Percentiles rank a stretch among this genome's conserved stretches.
These are phyloP conservation scores for Soucietia sequanensis DNA, from an alignment of 805 yeast genomes.

Conservation along the genomic window DNA sequence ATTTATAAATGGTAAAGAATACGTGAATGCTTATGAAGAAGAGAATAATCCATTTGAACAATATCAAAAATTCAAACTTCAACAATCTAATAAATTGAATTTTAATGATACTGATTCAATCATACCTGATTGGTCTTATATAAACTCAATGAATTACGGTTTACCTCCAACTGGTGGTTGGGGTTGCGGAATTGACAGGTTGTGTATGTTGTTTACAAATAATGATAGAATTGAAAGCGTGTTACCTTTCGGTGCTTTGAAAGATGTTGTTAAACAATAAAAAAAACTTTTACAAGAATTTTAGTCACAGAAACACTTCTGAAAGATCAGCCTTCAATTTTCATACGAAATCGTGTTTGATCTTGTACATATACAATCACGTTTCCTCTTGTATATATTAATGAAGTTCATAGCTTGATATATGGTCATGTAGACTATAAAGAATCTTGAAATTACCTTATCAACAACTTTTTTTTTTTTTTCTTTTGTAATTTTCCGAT, in stretches of 20 bases:
- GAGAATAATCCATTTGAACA: conserved; percentile 87
- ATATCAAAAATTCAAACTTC: conserved; percentile 56
- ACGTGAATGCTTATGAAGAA: conserved; percentile 93
- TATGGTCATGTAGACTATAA: too few species aligned
- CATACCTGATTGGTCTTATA: conserved; percentile 69
- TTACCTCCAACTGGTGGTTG: conserved; percentile 98
- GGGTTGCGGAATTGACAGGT: conserved; percentile 92
- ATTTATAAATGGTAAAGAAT: conserved; percentile 76
- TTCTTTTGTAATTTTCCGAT: not conserved
- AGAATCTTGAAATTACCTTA: not conserved
- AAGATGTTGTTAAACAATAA: conserved; percentile 65
- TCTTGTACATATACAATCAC: too few species aligned
- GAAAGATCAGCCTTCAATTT: too few species aligned
- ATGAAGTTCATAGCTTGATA: too few species aligned
- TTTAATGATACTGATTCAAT: conserved; percentile 61
- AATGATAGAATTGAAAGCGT: conserved; percentile 71
- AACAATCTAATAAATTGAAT: conserved; percentile 47
- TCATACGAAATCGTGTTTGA: too few species aligned
- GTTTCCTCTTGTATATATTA: too few species aligned
- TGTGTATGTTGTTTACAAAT: conserved; percentile 74
- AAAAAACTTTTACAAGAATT: too few species aligned
- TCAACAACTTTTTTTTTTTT: not conserved
- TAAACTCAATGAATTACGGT: conserved; percentile 83
- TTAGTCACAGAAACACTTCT: too few species aligned
- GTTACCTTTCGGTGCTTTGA: conserved; percentile 68